Evolutionary conservation across 345 rosid genomes (phyloP), one percentile per base, ranked within the genome.

Genomic region (Zanthoxylum bungeanum): DNA sequence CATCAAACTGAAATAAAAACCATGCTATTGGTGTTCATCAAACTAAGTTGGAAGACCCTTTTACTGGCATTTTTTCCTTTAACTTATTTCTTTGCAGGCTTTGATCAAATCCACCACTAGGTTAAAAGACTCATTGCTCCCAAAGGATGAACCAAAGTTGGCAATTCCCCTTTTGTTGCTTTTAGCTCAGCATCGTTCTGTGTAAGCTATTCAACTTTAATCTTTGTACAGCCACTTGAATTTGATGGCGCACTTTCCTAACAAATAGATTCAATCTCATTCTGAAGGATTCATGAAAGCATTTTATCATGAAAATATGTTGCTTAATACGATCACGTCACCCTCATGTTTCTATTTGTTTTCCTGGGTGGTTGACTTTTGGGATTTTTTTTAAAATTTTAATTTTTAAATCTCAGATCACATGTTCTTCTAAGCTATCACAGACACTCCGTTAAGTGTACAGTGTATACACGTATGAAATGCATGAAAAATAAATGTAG

Each of bases 131-230:
- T 90, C 99, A 1, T 83, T 96, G 83, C 91, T 93, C 74, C 87
- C 99, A 9, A 91, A 85, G 84, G 99, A 93, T 82, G 98, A 96
- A 74, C 93, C 93, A 40, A 96, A 89, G 81, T 77, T 93, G 79
- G 99, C 98, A 34, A 77, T 91, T 69, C 97, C 98, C 24, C 92
- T 93, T 76, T 79, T 96, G 80, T 78, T 96, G 69, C 97, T 96
- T 79, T 78, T 96, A 52, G 97, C 98, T 56, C 99, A 96, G 76
- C 97, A 96, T 73, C 95, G 97, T 71, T 89, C 99, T 62, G 79
- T 93, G 99, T 93, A 88, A 85, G 99, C 74, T 77, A 63, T 68
- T 33, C 17, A 47, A 7, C 47, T 63, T 70, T 34, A 21, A 50
- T 74, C 49, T 47, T 28, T 25, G 7, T 56, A 27, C 42, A 30